Conservation (phyloP, 108 stramenopile species). For the Skeletonema tropicum region DNA sequence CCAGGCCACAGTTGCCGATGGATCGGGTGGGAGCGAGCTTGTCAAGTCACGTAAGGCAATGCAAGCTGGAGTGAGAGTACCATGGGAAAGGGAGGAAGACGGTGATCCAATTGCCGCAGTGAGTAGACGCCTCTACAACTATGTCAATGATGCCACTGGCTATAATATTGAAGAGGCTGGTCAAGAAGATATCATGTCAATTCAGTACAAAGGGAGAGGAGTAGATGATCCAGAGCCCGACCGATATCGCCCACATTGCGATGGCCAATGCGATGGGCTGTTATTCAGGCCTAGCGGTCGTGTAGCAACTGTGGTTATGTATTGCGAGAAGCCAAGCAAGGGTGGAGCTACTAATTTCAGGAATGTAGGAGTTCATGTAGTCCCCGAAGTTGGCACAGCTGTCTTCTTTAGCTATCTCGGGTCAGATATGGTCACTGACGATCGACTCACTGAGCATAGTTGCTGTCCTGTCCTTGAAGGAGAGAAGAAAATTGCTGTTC, state of each 20-base stretch:
- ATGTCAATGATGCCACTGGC: conserved; percentile 74
- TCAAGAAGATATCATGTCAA: conserved; percentile 86
- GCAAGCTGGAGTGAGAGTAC: conserved; percentile 83
- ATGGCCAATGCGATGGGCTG: conserved; percentile 84
- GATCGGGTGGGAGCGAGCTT: conserved; percentile 67
- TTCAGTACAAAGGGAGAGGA: conserved; percentile 83
- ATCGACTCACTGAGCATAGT: conserved; percentile 79
- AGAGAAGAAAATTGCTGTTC: conserved; percentile 77
- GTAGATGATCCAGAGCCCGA: conserved; percentile 67
- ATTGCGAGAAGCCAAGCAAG: conserved; percentile 76
- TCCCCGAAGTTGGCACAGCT: conserved; percentile 70
- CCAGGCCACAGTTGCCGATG: conserved; percentile 85
- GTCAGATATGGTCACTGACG: conserved; percentile 66
- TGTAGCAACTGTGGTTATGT: conserved; percentile 94
- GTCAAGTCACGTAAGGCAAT: conserved; percentile 75
- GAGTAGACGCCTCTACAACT: conserved; percentile 65
- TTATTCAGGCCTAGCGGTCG: conserved; percentile 71
- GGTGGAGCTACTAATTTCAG: conserved; percentile 92
- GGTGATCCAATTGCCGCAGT: conserved; percentile 71
- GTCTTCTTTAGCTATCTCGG: conserved; percentile 88
- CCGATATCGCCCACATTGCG: conserved; percentile 93
- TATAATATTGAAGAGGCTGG: conserved; percentile 68
- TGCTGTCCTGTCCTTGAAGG: conserved; percentile 92
- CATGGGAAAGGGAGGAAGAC: conserved; percentile 73
- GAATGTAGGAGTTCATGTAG: conserved; percentile 74